Conservation (phyloP, 2,329 filamentous ascomycete species). For the Aspergillus felis region DNA sequence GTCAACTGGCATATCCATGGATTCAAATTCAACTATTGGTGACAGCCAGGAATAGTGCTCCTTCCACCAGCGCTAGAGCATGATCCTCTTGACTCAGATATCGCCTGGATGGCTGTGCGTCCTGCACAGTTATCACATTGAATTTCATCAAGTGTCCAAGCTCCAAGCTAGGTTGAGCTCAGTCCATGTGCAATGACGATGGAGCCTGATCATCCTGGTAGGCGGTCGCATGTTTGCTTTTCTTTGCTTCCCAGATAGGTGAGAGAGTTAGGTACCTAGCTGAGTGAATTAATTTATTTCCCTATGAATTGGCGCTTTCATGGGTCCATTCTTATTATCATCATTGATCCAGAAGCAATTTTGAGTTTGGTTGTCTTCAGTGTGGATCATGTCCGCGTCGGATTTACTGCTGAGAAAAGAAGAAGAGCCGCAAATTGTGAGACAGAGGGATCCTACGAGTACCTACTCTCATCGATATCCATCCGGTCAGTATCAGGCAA, state of each 20-base stretch:
- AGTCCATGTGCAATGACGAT: not conserved
- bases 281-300: too few species aligned
- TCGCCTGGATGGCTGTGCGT: too few species aligned
- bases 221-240: not conserved
- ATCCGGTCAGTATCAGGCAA: not conserved
- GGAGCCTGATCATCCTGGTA: not conserved
- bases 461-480: too few species aligned
- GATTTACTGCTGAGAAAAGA: not conserved
- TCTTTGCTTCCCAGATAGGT: not conserved
- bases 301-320: too few species aligned
- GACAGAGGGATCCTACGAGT: too few species aligned
- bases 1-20: not conserved
- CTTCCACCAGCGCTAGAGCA: too few species aligned
- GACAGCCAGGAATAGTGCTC: not conserved
- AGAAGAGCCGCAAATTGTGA: too few species aligned
- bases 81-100: too few species aligned
- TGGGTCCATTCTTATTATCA: not conserved
- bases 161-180: not conserved
- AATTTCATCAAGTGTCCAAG: not conserved
- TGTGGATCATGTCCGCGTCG: not conserved
- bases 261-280: too few species aligned
- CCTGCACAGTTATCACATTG: not conserved
- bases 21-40: not conserved
- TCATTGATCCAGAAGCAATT: not conserved
- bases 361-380: not conserved